Percentiles rank a stretch among this genome's conserved stretches.
Evolutionary conservation across 2,329 filamentous ascomycete genomes (phyloP).

Genomic region (Neonectria punicea): DNA sequence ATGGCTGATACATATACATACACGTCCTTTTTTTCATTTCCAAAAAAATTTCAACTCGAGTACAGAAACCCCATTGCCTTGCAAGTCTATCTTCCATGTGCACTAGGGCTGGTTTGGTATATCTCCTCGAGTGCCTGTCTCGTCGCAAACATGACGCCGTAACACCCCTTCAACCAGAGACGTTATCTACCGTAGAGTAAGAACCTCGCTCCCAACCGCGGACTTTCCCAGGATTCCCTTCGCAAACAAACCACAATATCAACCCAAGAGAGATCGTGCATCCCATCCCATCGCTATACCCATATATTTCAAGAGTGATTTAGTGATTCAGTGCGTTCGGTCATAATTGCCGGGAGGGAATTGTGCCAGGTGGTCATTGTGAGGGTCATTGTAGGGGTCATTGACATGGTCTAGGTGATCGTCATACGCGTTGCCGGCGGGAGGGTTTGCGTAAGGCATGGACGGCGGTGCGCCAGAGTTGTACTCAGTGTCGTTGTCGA

Average conservation of each 20-base stretch:
- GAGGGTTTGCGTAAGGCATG: conserved; percentile 42
- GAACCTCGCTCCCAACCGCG: conserved; percentile 32
- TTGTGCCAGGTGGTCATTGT: conserved; percentile 55
- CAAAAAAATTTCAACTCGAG: conserved; percentile 20
- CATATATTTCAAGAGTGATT: conserved; percentile 40
- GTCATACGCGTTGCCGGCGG: conserved; percentile 37
- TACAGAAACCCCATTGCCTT: conserved; percentile 22
- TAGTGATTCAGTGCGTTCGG: conserved; percentile 53
- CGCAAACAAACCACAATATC: conserved; percentile 32
- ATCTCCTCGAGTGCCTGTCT: conserved; percentile 30
- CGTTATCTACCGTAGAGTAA: conserved; percentile 39
- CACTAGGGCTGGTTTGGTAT: conserved; percentile 27
- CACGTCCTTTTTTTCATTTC: conserved; percentile 26
- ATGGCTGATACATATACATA: conserved; percentile 30
- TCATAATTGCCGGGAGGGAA: conserved; percentile 70
- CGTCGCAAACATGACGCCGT: conserved; percentile 34
- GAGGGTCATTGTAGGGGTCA: conserved; percentile 31
- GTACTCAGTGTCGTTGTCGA: conserved; percentile 64
- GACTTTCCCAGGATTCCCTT: conserved; percentile 31
- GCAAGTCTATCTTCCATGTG: conserved; percentile 31
- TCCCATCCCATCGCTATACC: conserved; percentile 33
- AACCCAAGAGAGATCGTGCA: conserved; percentile 16
- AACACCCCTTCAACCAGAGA: conserved; percentile 33
- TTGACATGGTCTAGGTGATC: conserved; percentile 9
- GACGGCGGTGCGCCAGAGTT: conserved; percentile 44